phyloP scores from a whole-genome alignment of 768 basidiomycete species.

The Mycena rosella region DNA sequence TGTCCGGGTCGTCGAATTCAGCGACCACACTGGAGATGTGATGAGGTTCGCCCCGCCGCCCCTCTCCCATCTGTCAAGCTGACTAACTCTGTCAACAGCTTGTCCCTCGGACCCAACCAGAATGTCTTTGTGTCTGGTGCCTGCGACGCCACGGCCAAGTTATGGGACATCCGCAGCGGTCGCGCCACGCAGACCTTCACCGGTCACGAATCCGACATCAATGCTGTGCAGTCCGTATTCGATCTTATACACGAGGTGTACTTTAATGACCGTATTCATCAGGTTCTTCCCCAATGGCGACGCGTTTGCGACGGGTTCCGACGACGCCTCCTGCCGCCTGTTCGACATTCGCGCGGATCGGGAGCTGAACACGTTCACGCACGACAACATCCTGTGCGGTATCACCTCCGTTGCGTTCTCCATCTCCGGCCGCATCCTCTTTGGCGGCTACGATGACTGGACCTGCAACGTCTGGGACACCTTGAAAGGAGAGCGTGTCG shows the following conservation, averaged over 20 bases:
- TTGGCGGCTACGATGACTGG: constrained; percentile 99
- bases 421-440: constrained; percentile 95
- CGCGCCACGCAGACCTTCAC: constrained; percentile 99
- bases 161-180: constrained; percentile 99
- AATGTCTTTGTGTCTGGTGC: constrained; percentile 99
- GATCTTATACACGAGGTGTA: neutral
- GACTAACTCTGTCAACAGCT: constrained; percentile 60
- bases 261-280: neutral
- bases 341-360: constrained; percentile 99
- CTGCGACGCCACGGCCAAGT: constrained; percentile 97
- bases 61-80: constrained; percentile 22
- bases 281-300: constrained; percentile 99
- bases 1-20: constrained; percentile 97
- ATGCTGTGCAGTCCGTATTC: constrained; percentile 91
- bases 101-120: constrained; percentile 94
- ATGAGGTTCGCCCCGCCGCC: constrained; percentile 84
- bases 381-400: constrained; percentile 98
- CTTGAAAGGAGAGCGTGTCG: constrained; percentile 97
- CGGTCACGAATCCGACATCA: constrained; percentile 99
- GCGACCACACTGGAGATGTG: constrained; percentile 99
- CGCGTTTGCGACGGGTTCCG: constrained; percentile 98
- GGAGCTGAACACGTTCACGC: constrained; percentile 96
- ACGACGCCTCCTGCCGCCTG: constrained; percentile 97
- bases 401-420: constrained; percentile 99
- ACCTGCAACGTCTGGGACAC: constrained; percentile 99